Evolutionary conservation across 2,329 filamentous ascomycete genomes (phyloP).

Genomic region (Juglanconis oblonga): DNA sequence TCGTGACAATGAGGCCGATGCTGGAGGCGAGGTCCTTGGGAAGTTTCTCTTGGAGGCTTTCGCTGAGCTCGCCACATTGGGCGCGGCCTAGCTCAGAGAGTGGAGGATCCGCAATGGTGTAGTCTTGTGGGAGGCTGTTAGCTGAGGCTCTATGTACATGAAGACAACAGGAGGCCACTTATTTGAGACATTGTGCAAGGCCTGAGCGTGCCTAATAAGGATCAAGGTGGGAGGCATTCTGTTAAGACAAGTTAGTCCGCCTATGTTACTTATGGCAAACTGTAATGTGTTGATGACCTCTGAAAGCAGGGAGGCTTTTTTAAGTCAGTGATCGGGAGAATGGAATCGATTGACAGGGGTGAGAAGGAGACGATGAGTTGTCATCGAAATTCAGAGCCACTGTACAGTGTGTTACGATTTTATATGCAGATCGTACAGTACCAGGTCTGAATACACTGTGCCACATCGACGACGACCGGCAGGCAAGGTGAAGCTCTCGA

Average conservation of each 20-base stretch:
- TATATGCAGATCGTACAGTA: neutral
- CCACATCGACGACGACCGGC: neutral
- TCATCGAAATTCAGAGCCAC: no score
- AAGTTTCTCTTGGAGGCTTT: slow-evolving; percentile 40
- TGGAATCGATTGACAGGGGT: no score
- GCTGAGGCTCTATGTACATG: slow-evolving; percentile 15
- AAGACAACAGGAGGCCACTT: slow-evolving; percentile 30
- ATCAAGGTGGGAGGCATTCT: slow-evolving; percentile 62
- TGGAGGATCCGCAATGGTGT: slow-evolving; percentile 46
- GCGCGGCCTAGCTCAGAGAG: slow-evolving; percentile 46
- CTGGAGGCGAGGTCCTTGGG: slow-evolving; percentile 35
- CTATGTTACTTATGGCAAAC: neutral
- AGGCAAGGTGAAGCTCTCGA: slow-evolving; percentile 8
- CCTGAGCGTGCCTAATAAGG: slow-evolving; percentile 85
- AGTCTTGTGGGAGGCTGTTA: slow-evolving; percentile 39
- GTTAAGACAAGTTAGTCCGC: slow-evolving; percentile 35
- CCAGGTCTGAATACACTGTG: neutral
- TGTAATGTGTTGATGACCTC: no score
- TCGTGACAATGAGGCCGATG: slow-evolving; percentile 56
- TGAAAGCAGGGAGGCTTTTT: no score
- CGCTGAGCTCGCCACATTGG: slow-evolving; percentile 45
- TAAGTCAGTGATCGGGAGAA: no score
- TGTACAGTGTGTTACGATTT: neutral
- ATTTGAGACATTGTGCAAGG: slow-evolving; percentile 52
- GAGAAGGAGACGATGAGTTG: no score